Evolutionary conservation across 1,284 basidiomycete genomes (phyloP).

Genomic region (Cutaneotrichosporon sp.): DNA sequence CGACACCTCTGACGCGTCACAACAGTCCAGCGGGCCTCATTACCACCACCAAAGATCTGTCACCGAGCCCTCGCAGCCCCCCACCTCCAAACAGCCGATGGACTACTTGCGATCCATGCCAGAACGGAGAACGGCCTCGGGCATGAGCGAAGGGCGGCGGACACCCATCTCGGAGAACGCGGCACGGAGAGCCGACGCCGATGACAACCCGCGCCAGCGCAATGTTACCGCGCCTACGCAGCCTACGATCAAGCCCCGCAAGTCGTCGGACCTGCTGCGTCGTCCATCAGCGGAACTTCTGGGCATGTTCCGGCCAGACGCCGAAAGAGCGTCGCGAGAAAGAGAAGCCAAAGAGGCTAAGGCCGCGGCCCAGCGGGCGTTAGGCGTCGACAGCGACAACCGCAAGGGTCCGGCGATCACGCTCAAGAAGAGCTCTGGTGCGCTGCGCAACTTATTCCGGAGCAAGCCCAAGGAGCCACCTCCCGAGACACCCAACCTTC

Average conservation of each 20-base stretch:
- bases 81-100: not conserved
- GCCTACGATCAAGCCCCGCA: slow-evolving; percentile 24
- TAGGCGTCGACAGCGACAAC: slow-evolving; percentile 30
- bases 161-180: slow-evolving; percentile 3
- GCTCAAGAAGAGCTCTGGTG: slow-evolving; percentile 50
- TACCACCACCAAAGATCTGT: slow-evolving; percentile 9
- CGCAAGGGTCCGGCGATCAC: slow-evolving; percentile 37
- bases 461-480: slow-evolving; percentile 55
- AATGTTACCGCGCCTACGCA: slow-evolving; percentile 19
- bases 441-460: slow-evolving; percentile 50
- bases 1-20: not conserved
- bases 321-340: not conserved
- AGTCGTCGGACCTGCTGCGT: slow-evolving; percentile 31
- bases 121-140: slow-evolving; percentile 1
- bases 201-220: slow-evolving; percentile 1
- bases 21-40: not conserved
- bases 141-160: not conserved
- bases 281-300: slow-evolving; percentile 23
- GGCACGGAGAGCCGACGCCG: not conserved
- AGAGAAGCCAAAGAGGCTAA: slow-evolving; percentile 32
- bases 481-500: slow-evolving; percentile 27
- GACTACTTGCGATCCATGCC: slow-evolving; percentile 3
- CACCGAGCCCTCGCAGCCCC: slow-evolving; percentile 2
- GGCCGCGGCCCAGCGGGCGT: slow-evolving; percentile 30
- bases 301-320: slow-evolving; percentile 9